These are phyloP conservation scores for Amphibolis antarctica DNA, from an alignment of 106 monocot genomes.

Conservation along the genomic window DNA sequence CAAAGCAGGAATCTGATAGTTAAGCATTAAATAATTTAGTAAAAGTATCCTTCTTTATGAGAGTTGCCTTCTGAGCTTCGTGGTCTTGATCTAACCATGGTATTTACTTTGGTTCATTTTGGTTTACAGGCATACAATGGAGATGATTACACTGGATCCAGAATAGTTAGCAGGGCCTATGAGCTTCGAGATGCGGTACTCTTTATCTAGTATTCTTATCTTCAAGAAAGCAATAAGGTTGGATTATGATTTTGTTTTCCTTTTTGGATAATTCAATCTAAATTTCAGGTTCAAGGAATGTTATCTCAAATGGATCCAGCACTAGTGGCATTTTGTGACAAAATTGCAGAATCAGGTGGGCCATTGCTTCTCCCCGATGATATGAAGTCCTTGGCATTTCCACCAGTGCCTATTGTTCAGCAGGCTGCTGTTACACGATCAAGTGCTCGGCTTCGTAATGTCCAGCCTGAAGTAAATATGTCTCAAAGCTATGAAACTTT, in stretches of 20 bases:
- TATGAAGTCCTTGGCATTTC: slow-evolving; percentile 22
- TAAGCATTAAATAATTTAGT: too few species aligned
- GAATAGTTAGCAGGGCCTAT: slow-evolving; percentile 93
- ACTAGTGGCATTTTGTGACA: slow-evolving; percentile 79
- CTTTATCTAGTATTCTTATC: background rate
- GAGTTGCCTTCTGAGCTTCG: background rate
- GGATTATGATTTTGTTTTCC: background rate
- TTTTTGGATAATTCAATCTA: background rate
- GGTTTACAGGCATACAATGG: slow-evolving; percentile 73
- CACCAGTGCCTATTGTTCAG: slow-evolving; percentile 63
- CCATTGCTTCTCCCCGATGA: slow-evolving; percentile 50
- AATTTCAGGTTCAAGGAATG: slow-evolving; percentile 84
- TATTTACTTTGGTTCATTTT: background rate
- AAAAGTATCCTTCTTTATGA: too few species aligned
- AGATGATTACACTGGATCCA: slow-evolving; percentile 76
- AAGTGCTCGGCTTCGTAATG: slow-evolving; percentile 80
- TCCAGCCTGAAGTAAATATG: slow-evolving; percentile 74
- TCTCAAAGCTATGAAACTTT: slow-evolving; percentile 79
- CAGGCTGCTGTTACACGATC: slow-evolving; percentile 56
- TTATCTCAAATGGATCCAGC: slow-evolving; percentile 95
- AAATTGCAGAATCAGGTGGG: slow-evolving; percentile 77
- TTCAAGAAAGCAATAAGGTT: background rate
- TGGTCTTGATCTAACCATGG: background rate
- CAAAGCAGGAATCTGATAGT: too few species aligned
- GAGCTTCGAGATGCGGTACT: slow-evolving; percentile 94